Conservation (phyloP, 805 yeast genomes). For the Clavispora phyllophila region DNA sequence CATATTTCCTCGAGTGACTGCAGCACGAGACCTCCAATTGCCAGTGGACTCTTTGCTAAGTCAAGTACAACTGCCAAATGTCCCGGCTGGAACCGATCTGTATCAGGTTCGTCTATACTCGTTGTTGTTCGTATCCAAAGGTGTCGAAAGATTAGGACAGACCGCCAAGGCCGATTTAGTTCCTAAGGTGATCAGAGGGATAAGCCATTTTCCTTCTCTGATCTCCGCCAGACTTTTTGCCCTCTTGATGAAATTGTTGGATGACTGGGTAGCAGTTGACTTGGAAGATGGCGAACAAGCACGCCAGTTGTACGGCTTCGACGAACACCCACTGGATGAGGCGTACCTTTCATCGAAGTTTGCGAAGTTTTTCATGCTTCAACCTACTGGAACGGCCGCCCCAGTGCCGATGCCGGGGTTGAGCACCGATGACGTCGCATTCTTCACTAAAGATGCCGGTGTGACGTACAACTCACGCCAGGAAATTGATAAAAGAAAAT, state of each 20-base stretch:
- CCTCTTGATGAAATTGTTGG: conserved; percentile 51
- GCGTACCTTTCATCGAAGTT: conserved; percentile 43
- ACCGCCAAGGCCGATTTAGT: conserved; percentile 37
- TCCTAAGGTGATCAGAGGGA: conserved; percentile 44
- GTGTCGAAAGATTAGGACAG: conserved; percentile 48
- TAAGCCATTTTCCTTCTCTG: conserved; percentile 30
- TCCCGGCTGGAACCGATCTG: conserved; percentile 39
- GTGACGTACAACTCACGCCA: conserved; percentile 45
- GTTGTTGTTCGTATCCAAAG: conserved; percentile 62
- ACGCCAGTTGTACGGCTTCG: conserved; percentile 31
- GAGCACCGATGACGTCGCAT: conserved; percentile 48
- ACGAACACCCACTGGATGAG: conserved; percentile 34
- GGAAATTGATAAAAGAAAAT: conserved; percentile 35
- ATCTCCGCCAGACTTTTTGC: conserved; percentile 58
- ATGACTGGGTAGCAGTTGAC: conserved; percentile 41
- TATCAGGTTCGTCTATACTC: conserved; percentile 56
- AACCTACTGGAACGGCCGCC: conserved; percentile 31
- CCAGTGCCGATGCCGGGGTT: conserved; percentile 57
- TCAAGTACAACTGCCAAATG: conserved; percentile 58
- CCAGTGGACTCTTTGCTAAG: conserved; percentile 60
- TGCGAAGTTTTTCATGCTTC: conserved; percentile 53
- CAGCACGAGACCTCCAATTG: conserved; percentile 48
- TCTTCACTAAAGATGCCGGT: conserved; percentile 68
- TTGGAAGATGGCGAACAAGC: conserved; percentile 23
- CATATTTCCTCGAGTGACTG: conserved; percentile 59